A percentile compares a stretch with the other conserved stretches of the same genome.
Conservation (phyloP, 257 asterid species). For the Haberlea rhodopensis region DNA sequence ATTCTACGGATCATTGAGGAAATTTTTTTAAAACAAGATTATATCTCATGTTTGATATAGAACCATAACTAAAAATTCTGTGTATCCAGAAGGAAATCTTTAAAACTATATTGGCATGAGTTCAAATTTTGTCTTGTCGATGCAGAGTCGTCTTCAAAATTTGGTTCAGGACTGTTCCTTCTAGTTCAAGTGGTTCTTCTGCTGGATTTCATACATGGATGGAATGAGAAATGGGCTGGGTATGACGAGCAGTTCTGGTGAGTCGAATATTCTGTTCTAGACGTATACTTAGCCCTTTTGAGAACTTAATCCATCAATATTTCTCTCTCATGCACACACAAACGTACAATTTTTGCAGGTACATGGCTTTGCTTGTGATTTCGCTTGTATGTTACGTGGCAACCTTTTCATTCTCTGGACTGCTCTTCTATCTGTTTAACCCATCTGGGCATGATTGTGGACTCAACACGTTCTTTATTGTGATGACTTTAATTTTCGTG, state of each 20-base stretch:
- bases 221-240: conserved; percentile 98
- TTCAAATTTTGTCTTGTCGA: conserved; percentile 27
- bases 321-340: background rate
- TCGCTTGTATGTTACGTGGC: conserved; percentile 86
- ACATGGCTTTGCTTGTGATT: conserved; percentile 73
- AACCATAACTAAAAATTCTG: no score
- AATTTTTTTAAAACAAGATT: background rate
- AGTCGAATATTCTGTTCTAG: conserved; percentile 24
- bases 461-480: conserved; percentile 79
- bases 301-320: conserved; percentile 3
- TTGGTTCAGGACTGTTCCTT: conserved; percentile 91
- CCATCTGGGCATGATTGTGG: conserved; percentile 96
- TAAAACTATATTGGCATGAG: background rate
- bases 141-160: conserved; percentile 86
- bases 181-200: conserved; percentile 93
- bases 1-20: background rate
- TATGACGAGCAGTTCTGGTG: conserved; percentile 90
- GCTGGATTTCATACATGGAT: conserved; percentile 84
- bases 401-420: conserved; percentile 68
- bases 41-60: background rate
- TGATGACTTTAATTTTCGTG: conserved; percentile 61
- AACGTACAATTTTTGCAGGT: conserved; percentile 45
- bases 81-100: background rate
- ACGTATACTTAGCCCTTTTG: background rate
- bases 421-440: conserved; percentile 78